Base-by-base conservation (phyloP, 352 stramenopile genomes). In the Albugo candida region DNA sequence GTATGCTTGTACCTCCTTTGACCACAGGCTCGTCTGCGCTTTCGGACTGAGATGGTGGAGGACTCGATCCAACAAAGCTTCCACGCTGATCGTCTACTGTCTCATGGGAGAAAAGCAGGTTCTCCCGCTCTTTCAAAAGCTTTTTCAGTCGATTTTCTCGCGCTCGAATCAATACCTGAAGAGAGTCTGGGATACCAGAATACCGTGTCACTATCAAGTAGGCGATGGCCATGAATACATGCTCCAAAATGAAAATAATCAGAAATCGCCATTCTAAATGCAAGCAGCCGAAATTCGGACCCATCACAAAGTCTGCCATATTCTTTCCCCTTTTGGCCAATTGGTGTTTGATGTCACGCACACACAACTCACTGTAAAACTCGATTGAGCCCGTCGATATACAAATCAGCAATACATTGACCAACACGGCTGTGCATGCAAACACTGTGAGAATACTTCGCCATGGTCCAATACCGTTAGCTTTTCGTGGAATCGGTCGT, bases 391-490 rank as follows among this genome's bases (percentile, higher is more conserved):
- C 72, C 2, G 72, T 84, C 2, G 72, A 84, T 34, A 84, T 78
- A 43, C 65, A 84, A 31, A 84, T 71, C 11, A 84, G 45, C 19
- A 80, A 47, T 13, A 83, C 68, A 19, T 83, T 83, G 13, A 82
- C 72, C 27, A 82, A 68, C 36, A 84, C 72, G 0, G 67, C 65
- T 17, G 80, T 73, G 46, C 78, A 82, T 18, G 69, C 72, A 39
- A 66, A 80, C 11, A 50, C 54, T 8, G 63, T 70, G 13, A 82
- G 52, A 17, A 84, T 72, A 2, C 64, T 63, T 17, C 65, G 63
- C 73, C 73, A 85, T 12, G 64, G 70, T 11, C 73, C 70, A 57
- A 85, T 85, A n/a, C 72, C 70, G 54, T 82, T 81, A 2, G 70
- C 68, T 42, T 66, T 59, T 4, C 73, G 64, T 16, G 73, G 73